Percentiles rank a stretch among this genome's conserved stretches.
phyloP scores from a whole-genome alignment of 1,139 yeast genomes.

The Hemisphaericaspora subhashii region DNA sequence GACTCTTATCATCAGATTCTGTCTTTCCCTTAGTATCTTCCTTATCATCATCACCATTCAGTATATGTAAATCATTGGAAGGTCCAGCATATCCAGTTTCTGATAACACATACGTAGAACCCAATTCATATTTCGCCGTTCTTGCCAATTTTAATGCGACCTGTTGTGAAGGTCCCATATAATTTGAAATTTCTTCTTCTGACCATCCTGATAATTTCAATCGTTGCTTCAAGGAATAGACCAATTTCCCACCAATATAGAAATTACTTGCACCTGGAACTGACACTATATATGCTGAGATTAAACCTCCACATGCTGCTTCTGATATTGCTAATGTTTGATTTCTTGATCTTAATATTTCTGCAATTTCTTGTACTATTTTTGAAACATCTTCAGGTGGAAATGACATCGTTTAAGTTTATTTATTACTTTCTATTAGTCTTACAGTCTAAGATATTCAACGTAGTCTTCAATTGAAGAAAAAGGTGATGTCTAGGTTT shows the following conservation, averaged over 20 bases:
- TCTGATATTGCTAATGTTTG: constrained; percentile 80
- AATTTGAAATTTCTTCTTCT: constrained; percentile 62
- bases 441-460: not conserved
- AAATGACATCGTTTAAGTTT: constrained; percentile 40
- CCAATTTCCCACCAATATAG: constrained; percentile 80
- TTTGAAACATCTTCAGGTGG: constrained; percentile 58
- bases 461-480: not conserved
- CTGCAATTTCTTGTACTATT: constrained; percentile 58
- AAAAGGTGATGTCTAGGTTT: not conserved
- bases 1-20: constrained; percentile 12
- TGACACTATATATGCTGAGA: constrained; percentile 76
- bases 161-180: constrained; percentile 79
- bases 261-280: constrained; percentile 84
- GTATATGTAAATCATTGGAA: constrained; percentile 44
- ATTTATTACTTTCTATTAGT: not conserved
- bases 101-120: constrained; percentile 76
- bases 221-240: constrained; percentile 74
- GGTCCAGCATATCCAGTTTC: constrained; percentile 93
- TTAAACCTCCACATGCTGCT: constrained; percentile 87
- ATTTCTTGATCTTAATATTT: constrained; percentile 47
- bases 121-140: constrained; percentile 75
- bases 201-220: constrained; percentile 79
- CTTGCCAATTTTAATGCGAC: constrained; percentile 79
- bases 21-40: constrained; percentile 12
- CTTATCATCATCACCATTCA: constrained; percentile 17